Evolutionary conservation across 495 filamentous ascomycete species (phyloP).

Genomic region (Trichoderma gamsii): DNA sequence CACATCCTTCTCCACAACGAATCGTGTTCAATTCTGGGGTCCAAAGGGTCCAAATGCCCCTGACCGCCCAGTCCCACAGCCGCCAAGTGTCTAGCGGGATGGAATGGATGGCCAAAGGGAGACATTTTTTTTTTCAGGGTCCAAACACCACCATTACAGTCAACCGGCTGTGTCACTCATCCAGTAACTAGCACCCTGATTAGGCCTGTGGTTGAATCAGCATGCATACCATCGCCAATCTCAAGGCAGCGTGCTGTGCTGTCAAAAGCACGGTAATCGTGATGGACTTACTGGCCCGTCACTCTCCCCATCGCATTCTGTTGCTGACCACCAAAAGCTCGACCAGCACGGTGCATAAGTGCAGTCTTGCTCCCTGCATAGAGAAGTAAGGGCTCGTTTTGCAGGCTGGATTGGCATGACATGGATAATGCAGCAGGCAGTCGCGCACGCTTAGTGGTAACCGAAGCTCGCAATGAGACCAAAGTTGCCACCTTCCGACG

Average conservation of each 20-base stretch:
- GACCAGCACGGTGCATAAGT: background rate
- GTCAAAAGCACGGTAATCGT: background rate
- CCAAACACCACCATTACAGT: background rate
- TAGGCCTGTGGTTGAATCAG: background rate
- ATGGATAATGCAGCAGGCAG: background rate
- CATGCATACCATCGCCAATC: background rate
- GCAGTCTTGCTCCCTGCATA: background rate
- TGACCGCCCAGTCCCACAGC: conserved; percentile 3
- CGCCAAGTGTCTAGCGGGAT: conserved; percentile 9
- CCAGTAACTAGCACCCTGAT: too few species aligned
- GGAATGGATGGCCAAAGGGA: background rate
- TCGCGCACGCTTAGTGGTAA: background rate
- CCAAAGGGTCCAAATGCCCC: conserved; percentile 7
- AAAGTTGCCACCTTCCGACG: conserved; percentile 10
- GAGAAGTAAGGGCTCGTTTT: background rate
- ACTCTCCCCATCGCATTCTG: background rate
- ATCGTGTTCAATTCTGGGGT: conserved; percentile 10
- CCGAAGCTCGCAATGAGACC: background rate
- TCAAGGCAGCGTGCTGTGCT: background rate
- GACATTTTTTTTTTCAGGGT: background rate
- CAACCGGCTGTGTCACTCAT: background rate
- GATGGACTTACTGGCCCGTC: background rate
- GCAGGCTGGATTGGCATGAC: background rate
- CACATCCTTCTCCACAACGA: background rate
- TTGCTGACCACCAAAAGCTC: conserved; percentile 6